These are phyloP conservation scores for Aspergillus uvarum DNA, from an alignment of 2,329 filamentous ascomycete species.

Conservation along the genomic window DNA sequence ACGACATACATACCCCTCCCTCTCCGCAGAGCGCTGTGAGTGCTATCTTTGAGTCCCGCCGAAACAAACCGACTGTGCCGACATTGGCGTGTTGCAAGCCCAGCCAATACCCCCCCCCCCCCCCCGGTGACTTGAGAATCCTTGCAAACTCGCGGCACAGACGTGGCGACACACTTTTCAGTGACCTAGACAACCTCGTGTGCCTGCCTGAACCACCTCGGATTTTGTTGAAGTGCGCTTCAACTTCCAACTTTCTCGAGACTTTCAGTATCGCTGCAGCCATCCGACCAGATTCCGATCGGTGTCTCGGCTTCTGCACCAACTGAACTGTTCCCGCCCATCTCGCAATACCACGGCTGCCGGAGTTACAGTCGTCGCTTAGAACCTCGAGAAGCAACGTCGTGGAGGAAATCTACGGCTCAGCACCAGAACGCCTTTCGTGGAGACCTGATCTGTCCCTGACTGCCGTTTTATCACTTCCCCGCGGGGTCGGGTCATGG, in stretches of 20 bases:
- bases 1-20: not conserved
- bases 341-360: not conserved
- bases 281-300: constrained; percentile 12
- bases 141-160: not conserved
- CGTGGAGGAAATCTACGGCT: constrained; percentile 19
- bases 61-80: not conserved
- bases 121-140: not conserved
- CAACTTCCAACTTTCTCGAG: not conserved
- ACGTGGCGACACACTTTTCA: constrained; percentile 1
- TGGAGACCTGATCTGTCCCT: constrained; percentile 30
- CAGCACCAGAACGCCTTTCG: constrained; percentile 15
- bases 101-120: not conserved
- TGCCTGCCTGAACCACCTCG: not conserved
- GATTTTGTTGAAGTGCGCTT: constrained; percentile 3
- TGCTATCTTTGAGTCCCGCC: not conserved
- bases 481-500: constrained; percentile 46
- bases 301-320: constrained; percentile 12
- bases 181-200: not conserved
- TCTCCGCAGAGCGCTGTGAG: not conserved
- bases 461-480: constrained; percentile 31
- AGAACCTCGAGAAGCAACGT: constrained; percentile 1
- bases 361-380: not conserved
- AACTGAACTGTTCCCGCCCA: not conserved
- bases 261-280: constrained; percentile 8
- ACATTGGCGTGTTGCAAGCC: not conserved